Percentiles rank a stretch among this genome's conserved stretches.
Evolutionary conservation across 148 eudicot genomes (phyloP).

Genomic region (Oxyria digyna): DNA sequence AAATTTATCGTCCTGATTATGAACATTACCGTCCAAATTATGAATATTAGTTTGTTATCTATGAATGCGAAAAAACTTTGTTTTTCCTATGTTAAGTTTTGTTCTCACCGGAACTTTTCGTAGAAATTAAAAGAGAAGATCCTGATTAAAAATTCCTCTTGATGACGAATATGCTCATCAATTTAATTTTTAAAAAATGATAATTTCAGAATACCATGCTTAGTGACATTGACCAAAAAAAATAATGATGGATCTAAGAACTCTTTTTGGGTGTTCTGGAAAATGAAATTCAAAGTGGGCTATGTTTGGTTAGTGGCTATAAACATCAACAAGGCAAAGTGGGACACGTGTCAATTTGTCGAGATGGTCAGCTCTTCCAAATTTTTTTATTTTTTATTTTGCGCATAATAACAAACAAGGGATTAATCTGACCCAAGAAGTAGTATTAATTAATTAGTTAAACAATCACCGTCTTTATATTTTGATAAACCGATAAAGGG

Average conservation of each 20-base stretch:
- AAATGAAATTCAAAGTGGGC: background rate
- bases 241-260: background rate
- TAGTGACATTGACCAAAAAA: background rate
- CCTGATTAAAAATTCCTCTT: background rate
- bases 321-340: background rate
- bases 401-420: background rate
- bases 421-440: background rate
- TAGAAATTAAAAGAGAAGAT: background rate
- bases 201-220: too few relatives aligned
- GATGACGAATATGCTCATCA: background rate
- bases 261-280: background rate
- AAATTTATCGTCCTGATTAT: too few relatives aligned
- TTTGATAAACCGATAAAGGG: background rate
- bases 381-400: background rate
- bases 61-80: too few relatives aligned
- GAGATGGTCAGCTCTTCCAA: background rate
- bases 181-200: background rate
- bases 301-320: conserved; percentile 1
- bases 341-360: conserved; percentile 3
- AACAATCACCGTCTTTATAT: background rate
- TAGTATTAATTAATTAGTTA: background rate
- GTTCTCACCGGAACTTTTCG: too few relatives aligned
- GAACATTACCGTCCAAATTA: too few relatives aligned
- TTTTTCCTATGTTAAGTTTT: too few relatives aligned
- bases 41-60: too few relatives aligned